These are phyloP conservation scores for Kappamyces sp. DNA, from an alignment of 192 early-diverging fungal genomes.

Conservation along the genomic window DNA sequence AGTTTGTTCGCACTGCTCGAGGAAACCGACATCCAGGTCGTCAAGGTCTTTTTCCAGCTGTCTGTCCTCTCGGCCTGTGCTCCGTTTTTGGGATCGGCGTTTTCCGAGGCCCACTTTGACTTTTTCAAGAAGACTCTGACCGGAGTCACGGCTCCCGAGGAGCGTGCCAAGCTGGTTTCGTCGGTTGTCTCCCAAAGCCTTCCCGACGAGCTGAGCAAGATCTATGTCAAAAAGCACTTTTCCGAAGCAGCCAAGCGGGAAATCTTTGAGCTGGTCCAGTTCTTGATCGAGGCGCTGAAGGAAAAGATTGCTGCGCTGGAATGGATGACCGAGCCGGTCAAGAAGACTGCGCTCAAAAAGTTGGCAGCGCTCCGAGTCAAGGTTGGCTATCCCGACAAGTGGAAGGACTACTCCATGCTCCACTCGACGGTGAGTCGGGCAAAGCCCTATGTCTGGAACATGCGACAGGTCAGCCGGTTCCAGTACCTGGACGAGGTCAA, in stretches of 20 bases:
- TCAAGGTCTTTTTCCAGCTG: not conserved
- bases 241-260: not conserved
- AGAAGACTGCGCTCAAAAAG: slow-evolving; percentile 23
- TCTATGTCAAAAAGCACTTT: slow-evolving; percentile 7
- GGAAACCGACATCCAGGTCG: not conserved
- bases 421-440: slow-evolving; percentile 3
- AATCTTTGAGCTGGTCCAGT: not conserved
- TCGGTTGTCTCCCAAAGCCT: not conserved
- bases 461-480: not conserved
- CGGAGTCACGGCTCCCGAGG: not conserved
- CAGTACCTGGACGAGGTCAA: slow-evolving; percentile 1
- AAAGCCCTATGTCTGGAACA: slow-evolving; percentile 5
- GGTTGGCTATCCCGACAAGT: slow-evolving; percentile 34
- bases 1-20: not conserved
- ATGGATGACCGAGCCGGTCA: slow-evolving; percentile 22
- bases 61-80: not conserved
- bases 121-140: not conserved
- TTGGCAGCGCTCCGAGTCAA: slow-evolving; percentile 20
- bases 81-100: not conserved
- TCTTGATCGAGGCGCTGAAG: slow-evolving; percentile 4
- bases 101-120: not conserved
- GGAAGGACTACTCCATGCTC: slow-evolving; percentile 20
- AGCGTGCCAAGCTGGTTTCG: not conserved
- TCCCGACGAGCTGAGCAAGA: not conserved
- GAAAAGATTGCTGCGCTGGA: not conserved